These are phyloP conservation scores for Fusarium keratoplasticum DNA, from an alignment of 2,329 filamentous ascomycete species.

Conservation along the genomic window DNA sequence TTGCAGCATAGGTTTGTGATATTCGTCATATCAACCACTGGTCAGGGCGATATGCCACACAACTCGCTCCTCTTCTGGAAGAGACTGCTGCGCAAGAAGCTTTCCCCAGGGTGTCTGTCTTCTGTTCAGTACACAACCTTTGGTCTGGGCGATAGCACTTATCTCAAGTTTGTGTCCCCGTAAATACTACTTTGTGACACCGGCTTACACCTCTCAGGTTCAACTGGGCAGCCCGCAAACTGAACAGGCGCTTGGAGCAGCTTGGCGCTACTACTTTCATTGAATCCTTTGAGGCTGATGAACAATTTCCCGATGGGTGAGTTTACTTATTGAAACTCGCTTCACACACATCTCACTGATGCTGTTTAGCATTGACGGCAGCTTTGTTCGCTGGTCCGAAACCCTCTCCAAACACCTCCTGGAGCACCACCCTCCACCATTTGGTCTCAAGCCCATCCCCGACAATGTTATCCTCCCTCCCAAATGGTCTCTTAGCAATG, in stretches of 20 bases:
- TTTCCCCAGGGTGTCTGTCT: slow-evolving; percentile 76
- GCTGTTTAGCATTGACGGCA: slow-evolving; percentile 77
- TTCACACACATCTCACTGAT: background rate
- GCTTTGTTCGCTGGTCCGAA: slow-evolving; percentile 82
- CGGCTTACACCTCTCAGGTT: slow-evolving; percentile 65
- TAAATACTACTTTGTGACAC: background rate
- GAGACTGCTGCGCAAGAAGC: slow-evolving; percentile 80
- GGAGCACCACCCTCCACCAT: slow-evolving; percentile 75
- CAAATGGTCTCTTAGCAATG: slow-evolving; percentile 63
- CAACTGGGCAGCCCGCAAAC: slow-evolving; percentile 92
- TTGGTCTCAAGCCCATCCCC: slow-evolving; percentile 76
- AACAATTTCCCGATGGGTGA: slow-evolving; percentile 92
- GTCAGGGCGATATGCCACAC: slow-evolving; percentile 90
- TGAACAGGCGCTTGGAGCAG: slow-evolving; percentile 85
- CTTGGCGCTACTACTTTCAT: slow-evolving; percentile 84
- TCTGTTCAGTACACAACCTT: slow-evolving; percentile 84
- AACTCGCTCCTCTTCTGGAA: slow-evolving; percentile 90
- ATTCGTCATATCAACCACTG: slow-evolving; percentile 90
- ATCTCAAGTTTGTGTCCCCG: slow-evolving; percentile 76
- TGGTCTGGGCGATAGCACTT: slow-evolving; percentile 94
- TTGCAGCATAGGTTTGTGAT: slow-evolving; percentile 71
- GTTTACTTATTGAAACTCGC: slow-evolving; percentile 41
- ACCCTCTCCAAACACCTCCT: slow-evolving; percentile 75
- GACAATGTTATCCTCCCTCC: slow-evolving; percentile 80
- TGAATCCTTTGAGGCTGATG: slow-evolving; percentile 87